Evolutionary conservation across 352 stramenopile species (phyloP), one percentile per base, ranked within the genome.

Genomic region (Pythium myriotylum): DNA sequence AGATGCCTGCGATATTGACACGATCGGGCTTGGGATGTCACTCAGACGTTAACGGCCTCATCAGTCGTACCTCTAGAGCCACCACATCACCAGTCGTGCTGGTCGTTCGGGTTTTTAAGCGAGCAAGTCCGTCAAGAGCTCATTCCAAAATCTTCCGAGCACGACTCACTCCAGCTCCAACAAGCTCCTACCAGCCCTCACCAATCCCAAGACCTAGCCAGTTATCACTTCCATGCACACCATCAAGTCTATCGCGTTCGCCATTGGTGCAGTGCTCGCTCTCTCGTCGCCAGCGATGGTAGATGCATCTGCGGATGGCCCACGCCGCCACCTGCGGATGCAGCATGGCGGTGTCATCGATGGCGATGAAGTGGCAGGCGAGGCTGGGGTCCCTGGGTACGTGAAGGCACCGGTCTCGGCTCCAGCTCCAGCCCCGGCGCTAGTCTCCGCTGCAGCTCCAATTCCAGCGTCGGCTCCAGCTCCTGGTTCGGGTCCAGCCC

Each of bases 341-440:
- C 37, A 43, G 37, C 37, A 43, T 16, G 37, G 37, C 5, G 37
- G 37, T 16, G 37, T 43, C 13, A 4, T 16, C 3, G 37, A 43
- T 14, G 13, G 17, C 13, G 37, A 16, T 16, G 37, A 43, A 43
- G 37, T 43, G 13, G 37, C 37, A 20, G 17, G 17, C 37, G 37
- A 43, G 37, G 37, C 37, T 20, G 37, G 37, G 4, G 37, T 43
- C 17, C 37, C 37, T 43, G 37, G 37, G 17, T 43, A 43, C 37
- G 37, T 20, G 7, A 43, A 6, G 37, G 24, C 19, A 3, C 22
- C 37, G 27, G 37, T 37, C 2, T 22, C 51, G 12, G 20, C 24
- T 12, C 52, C 29, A 13, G 50, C 22, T 24, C 46, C 40, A 42
- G 39, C 52, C n/a, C 26, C 50, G n/a, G 37, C 13, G 37, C 37